Evolutionary conservation across 73 alveolate species (phyloP), one percentile per base, ranked within the genome.

Genomic region (Tetrahymena elliotti): DNA sequence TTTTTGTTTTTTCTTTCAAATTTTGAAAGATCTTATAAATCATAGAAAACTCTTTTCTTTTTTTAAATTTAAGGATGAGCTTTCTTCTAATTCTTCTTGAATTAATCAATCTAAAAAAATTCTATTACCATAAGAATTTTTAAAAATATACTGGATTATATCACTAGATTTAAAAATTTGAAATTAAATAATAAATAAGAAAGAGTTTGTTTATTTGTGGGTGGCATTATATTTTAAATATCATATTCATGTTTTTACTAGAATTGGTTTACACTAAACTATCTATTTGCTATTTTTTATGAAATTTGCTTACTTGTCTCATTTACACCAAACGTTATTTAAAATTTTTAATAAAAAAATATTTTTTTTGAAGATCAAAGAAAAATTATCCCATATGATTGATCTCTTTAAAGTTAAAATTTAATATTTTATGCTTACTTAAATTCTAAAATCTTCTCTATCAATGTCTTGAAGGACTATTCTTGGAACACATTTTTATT

Each of bases 391-490:
- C n/a, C n/a, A n/a, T n/a, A n/a, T n/a, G n/a, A n/a, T n/a, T n/a
- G n/a, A n/a, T n/a, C n/a, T n/a, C 20, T 47, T 47, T 47, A 5
- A 7, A 2, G 4, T 47, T 8, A 47, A 47, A 47, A 12, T 47
- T 47, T 12, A 47, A 47, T n/a, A 47, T 47, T 47, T 27, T 68
- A 68, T 68, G 13, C 24, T 68, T 94, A 94, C 96, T 94, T 94
- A 37, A 94, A 94, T 92, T 94, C 96, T 94, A 94, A 84, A 18
- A 94, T 94, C 83, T 94, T 94, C 20, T 94, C 96, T 40, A 94
- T 94, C n/a, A 94, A 33, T 33, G 93, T 27, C 33, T 94, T 94
- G 38, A 94, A 94, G 39, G 93, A 84, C 15, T 88, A 94, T 53
- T 94, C 96, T 52, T 94, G 68, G 41, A 94, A 84, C 36, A 68